Percentiles rank a stretch among this genome's conserved stretches.
phyloP scores from a whole-genome alignment of 495 filamentous ascomycete genomes.

The Bathelium albidoporum region DNA sequence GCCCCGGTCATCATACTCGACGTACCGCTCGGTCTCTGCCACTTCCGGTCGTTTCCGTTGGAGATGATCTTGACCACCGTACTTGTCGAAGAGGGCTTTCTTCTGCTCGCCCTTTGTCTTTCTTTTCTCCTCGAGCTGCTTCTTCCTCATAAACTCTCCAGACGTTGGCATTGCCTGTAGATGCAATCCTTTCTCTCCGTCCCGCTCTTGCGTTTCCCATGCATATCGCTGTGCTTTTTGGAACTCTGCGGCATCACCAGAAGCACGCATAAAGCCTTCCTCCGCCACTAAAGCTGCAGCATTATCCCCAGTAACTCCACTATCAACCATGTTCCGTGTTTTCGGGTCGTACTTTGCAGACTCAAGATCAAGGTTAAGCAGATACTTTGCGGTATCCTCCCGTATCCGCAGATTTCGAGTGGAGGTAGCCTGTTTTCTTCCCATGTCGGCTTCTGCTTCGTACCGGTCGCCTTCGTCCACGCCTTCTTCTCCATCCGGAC shows the following conservation, averaged over 20 bases:
- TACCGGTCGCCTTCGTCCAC: slow-evolving; percentile 66
- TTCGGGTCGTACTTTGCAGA: slow-evolving; percentile 98
- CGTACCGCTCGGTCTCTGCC: slow-evolving; percentile 72
- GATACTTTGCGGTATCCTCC: slow-evolving; percentile 97
- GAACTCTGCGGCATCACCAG: slow-evolving; percentile 91
- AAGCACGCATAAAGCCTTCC: slow-evolving; percentile 82
- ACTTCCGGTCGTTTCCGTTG: slow-evolving; percentile 48
- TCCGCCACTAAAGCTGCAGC: slow-evolving; percentile 85
- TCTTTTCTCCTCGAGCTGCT: slow-evolving; percentile 60
- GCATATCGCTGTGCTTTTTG: slow-evolving; percentile 81
- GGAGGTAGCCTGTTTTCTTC: slow-evolving; percentile 75
- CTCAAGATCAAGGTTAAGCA: slow-evolving; percentile 87
- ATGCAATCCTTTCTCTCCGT: slow-evolving; percentile 64
- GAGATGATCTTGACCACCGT: slow-evolving; percentile 63
- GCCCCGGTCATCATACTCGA: slow-evolving; percentile 89
- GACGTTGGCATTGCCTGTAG: slow-evolving; percentile 94
- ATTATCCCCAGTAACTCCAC: slow-evolving; percentile 70
- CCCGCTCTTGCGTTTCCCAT: slow-evolving; percentile 86
- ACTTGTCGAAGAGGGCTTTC: slow-evolving; percentile 71
- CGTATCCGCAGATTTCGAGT: slow-evolving; percentile 83
- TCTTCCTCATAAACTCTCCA: slow-evolving; percentile 72
- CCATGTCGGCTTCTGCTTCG: slow-evolving; percentile 96
- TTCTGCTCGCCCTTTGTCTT: slow-evolving; percentile 55
- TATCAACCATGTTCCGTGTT: slow-evolving; percentile 86
- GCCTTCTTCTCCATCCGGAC: slow-evolving; percentile 34